Evolutionary conservation across 495 filamentous ascomycete genomes (phyloP), one percentile per base, ranked within the genome.

Genomic region (Penicillium lividum): DNA sequence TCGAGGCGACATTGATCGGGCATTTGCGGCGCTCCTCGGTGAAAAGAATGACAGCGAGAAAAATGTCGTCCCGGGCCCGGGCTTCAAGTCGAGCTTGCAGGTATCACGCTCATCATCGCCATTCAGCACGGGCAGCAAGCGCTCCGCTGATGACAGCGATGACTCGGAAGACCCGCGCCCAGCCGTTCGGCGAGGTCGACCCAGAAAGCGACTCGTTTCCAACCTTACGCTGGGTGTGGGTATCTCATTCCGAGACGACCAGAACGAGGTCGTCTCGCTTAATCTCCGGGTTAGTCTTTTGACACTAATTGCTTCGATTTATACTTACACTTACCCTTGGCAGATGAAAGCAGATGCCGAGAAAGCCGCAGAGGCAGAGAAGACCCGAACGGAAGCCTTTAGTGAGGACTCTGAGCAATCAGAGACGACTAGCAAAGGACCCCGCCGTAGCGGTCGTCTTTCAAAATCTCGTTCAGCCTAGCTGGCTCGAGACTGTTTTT

Each of bases 11-110:
- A 73, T 89, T 33, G 77, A 88, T 62, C 66, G 73, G 15, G 82
- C 86, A 13, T 85, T 89, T 43, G 77, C 77, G 10, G 81, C 79
- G 53, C 67, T 90, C 10, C 64, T 89, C 4, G 83, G 83, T 15
- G 73, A 77, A 9, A 75, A 82, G 36, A 70, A 74, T 22, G 73
- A 70, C 16, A 51, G 51, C 36, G 60, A 65, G 4, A 74, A 72
- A 33, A 66, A 66, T 15, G 47, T 59, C 7, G 44, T 62, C 6
- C 69, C 66, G 0, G 60, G 60, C 10, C 67, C 69, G 1, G 64
- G 65, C 16, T 66, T 78, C 59, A 80, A 77, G 43, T 66, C 72
- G 0, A 72, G 64, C 28, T 53, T 78, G 3, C 73, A 75, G 50
- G 66, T 69, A 9, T 79, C 76, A 5, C 69, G 77, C 5, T 76